Base-by-base conservation (phyloP, 441 rosid species). In the Populus tomentosa region DNA sequence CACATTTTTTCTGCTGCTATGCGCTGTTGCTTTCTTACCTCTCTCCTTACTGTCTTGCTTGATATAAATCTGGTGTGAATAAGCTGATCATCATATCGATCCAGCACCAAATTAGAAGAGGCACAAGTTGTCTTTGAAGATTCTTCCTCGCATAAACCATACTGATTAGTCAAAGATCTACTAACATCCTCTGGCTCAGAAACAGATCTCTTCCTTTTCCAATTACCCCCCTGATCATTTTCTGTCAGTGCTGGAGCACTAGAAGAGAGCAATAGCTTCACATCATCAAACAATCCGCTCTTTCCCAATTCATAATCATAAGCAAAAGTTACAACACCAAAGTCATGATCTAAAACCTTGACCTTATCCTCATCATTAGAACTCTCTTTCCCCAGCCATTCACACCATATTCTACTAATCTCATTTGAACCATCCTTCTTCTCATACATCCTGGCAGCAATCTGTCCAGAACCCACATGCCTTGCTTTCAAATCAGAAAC, bases 151-250 rank as follows among this genome's bases (percentile, higher is more conserved):
- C 89, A 91, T 59, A 91, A 90, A 77, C 86, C 92, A 75, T 84
- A 88, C 79, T 86, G 97, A 75, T 75, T 87, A 80, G 91, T 81
- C 71, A 85, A 81, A 62, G 94, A 95, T 14, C 84, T 85, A 67
- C 95, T 91, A 6, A 85, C 82, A 83, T 93, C 98, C 79, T 86
- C 99, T 0, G 98, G 94, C 78, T 94, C 97, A 68, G 99, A 92
- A 83, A 88, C 89, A 6, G 94, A 88, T 73, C 86, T 88, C 85
- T 88, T 94, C 77, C 94, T 87, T 87, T 88, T 94, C 83, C 85
- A 86, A 73, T 80, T 74, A 36, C 36, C 75, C 23, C 79, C 82
- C 79, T 83, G 84, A 50, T 83, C 85, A 42, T 88, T 86, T 65
- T 86, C 89, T 28, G 77, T 69, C 13, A 81, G 88, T 61, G 75